These are phyloP conservation scores for Phanerochaete sordida DNA, from an alignment of 768 basidiomycete genomes.

Conservation along the genomic window DNA sequence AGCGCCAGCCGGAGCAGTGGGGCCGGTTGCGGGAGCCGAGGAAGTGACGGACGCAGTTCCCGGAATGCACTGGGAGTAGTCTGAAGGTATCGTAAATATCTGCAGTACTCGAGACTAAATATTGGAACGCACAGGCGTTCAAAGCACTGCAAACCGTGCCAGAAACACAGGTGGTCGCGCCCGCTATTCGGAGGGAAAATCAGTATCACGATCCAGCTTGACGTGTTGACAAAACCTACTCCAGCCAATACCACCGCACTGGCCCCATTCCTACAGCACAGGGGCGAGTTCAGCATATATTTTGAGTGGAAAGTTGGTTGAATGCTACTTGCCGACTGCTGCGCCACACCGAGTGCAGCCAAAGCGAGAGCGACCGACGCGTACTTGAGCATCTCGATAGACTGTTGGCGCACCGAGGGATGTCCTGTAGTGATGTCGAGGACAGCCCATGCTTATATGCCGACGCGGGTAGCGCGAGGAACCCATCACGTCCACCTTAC, in stretches of 20 bases:
- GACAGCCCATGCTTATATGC: background rate
- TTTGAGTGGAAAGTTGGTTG: background rate
- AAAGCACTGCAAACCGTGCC: constrained; percentile 25
- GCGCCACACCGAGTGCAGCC: constrained; percentile 20
- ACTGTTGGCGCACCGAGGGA: background rate
- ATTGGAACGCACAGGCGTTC: constrained; percentile 21
- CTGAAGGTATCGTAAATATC: constrained; percentile 9
- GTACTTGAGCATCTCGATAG: constrained; percentile 19
- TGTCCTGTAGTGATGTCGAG: background rate
- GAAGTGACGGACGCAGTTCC: constrained; percentile 16
- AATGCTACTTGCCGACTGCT: constrained; percentile 15
- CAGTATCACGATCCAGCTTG: background rate
- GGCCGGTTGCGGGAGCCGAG: constrained; percentile 9
- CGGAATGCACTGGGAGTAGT: constrained; percentile 30
- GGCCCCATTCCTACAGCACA: constrained; percentile 19
- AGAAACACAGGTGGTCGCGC: constrained; percentile 25
- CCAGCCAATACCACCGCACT: constrained; percentile 28
- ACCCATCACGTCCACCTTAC: background rate
- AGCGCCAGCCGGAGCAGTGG: constrained; percentile 18
- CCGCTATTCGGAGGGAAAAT: constrained; percentile 9
- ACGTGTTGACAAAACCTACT: constrained; percentile 11
- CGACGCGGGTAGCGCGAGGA: background rate
- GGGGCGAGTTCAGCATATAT: background rate
- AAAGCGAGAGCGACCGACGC: constrained; percentile 19
- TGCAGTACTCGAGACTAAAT: background rate